Percentiles rank a stretch among this genome's conserved stretches.
Evolutionary conservation across 441 rosid genomes (phyloP).

Genomic region (Geranium incanum): DNA sequence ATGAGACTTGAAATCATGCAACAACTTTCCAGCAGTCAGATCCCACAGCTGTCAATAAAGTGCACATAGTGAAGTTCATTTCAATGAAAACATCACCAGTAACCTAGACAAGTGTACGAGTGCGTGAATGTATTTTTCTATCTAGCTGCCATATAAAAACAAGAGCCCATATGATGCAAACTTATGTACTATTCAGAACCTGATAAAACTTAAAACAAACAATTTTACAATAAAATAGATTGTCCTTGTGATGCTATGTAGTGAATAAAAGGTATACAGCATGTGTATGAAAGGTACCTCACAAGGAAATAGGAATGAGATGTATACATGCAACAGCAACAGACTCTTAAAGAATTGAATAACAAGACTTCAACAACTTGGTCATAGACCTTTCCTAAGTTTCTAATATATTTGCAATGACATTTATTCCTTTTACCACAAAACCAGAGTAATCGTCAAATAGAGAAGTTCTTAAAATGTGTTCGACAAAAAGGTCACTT

Average conservation of each 20-base stretch:
- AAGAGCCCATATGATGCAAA: neutral
- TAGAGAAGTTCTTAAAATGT: neutral
- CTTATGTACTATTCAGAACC: neutral
- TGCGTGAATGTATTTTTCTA: neutral
- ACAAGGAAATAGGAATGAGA: neutral
- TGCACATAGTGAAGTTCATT: conserved; percentile 11
- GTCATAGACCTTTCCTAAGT: neutral
- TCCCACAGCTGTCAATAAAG: conserved; percentile 73
- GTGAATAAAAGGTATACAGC: neutral
- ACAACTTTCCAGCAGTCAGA: conserved; percentile 96
- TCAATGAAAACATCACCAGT: conserved; percentile 9
- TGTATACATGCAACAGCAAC: neutral
- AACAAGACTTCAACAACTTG: neutral
- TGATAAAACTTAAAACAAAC: neutral
- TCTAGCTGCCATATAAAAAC: neutral
- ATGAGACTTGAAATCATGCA: conserved; percentile 90
- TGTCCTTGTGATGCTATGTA: neutral
- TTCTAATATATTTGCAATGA: neutral
- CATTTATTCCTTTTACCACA: neutral
- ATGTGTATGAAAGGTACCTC: neutral
- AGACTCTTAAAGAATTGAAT: neutral
- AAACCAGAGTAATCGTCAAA: neutral
- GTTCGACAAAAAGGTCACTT: neutral
- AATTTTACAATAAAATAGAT: neutral
- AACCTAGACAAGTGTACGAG: neutral